phyloP scores from a whole-genome alignment of 2,329 filamentous ascomycete species.

The Colletotrichum shisoi region DNA sequence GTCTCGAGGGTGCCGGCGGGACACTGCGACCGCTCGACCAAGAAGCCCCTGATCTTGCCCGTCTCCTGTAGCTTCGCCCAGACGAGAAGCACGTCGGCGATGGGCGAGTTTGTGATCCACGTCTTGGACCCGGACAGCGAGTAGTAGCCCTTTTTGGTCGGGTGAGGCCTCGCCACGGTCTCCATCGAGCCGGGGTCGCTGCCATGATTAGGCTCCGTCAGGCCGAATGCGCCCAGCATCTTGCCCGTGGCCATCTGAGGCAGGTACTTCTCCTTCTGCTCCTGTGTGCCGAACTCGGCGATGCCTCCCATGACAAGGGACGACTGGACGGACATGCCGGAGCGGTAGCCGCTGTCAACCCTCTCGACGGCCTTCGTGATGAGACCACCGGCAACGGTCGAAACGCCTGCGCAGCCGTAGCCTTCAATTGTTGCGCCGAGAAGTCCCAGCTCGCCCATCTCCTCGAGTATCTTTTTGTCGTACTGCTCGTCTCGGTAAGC shows the following conservation, averaged over 20 bases:
- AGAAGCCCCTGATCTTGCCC: constrained; percentile 92
- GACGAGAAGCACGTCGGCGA: constrained; percentile 82
- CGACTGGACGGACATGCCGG: constrained; percentile 91
- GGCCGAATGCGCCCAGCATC: constrained; percentile 82
- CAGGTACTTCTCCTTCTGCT: constrained; percentile 85
- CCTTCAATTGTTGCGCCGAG: constrained; percentile 86
- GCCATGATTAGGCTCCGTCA: constrained; percentile 93
- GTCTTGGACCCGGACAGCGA: constrained; percentile 85
- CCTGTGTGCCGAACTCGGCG: constrained; percentile 82
- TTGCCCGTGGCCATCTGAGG: constrained; percentile 84
- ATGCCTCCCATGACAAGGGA: constrained; percentile 95
- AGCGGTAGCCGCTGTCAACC: constrained; percentile 90
- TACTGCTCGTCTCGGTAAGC: constrained; percentile 86
- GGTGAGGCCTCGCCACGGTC: constrained; percentile 82
- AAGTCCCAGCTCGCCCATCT: constrained; percentile 93
- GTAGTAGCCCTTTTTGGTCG: constrained; percentile 82
- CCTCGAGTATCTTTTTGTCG: constrained; percentile 82
- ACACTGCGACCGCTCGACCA: constrained; percentile 85
- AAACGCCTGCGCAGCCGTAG: constrained; percentile 87
- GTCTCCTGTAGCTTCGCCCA: constrained; percentile 94
- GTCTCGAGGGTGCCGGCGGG: constrained; percentile 90
- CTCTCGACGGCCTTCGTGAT: constrained; percentile 91
- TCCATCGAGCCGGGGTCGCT: constrained; percentile 94
- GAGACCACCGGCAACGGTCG: constrained; percentile 85
- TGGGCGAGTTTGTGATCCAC: constrained; percentile 95